Evolutionary conservation across 1,284 basidiomycete genomes (phyloP).

Genomic region (Fomitopsis palustris): DNA sequence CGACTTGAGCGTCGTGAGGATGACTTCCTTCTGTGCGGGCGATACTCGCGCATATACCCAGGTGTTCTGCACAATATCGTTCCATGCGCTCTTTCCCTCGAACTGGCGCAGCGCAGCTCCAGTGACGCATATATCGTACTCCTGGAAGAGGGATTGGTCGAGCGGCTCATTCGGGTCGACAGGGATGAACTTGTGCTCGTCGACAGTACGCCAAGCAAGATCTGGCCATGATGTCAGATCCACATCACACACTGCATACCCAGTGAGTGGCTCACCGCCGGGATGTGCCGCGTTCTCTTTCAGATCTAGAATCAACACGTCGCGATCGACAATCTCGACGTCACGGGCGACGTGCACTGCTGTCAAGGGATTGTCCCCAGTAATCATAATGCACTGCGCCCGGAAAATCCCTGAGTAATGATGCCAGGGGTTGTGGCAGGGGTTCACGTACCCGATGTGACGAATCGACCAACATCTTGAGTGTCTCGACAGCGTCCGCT

Average conservation of each 20-base stretch:
- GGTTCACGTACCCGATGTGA: constrained; percentile 80
- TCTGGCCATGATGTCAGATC: constrained; percentile 38
- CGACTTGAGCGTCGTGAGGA: constrained; percentile 83
- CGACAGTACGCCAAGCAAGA: constrained; percentile 90
- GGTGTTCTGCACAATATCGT: constrained; percentile 82
- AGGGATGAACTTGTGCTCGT: constrained; percentile 83
- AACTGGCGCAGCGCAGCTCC: constrained; percentile 88
- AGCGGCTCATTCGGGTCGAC: constrained; percentile 77
- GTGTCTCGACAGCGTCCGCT: constrained; percentile 81
- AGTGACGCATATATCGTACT: constrained; percentile 94
- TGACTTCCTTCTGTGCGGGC: constrained; percentile 91
- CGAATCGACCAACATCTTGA: constrained; percentile 92
- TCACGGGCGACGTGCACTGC: constrained; percentile 92
- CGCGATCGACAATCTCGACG: constrained; percentile 94
- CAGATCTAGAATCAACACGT: constrained; percentile 87
- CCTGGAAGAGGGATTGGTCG: constrained; percentile 71
- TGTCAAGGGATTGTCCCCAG: constrained; percentile 94
- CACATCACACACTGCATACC: not conserved
- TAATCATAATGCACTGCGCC: constrained; percentile 91
- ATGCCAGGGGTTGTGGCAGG: not conserved
- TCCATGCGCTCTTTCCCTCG: constrained; percentile 63
- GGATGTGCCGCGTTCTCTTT: constrained; percentile 76
- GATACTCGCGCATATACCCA: constrained; percentile 98
- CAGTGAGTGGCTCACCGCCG: constrained; percentile 42
- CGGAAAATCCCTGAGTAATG: not conserved